Conservation (phyloP, 805 yeast species). For the Pichia californica region DNA sequence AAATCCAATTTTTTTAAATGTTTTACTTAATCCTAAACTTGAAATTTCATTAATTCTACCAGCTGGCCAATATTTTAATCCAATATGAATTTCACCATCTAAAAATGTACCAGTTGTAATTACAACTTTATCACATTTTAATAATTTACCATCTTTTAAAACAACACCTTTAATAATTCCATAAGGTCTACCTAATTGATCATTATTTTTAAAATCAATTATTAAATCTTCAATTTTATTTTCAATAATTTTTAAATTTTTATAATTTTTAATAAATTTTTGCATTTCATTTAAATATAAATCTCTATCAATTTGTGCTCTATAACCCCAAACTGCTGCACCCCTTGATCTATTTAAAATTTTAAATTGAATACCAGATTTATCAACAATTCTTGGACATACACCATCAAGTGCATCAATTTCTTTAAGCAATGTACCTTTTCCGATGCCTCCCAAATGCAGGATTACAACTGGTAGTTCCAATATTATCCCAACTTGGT, state of each 20-base stretch:
- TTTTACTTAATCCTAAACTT: constrained; percentile 79
- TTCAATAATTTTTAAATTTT: constrained; percentile 53
- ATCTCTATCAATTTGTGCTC: constrained; percentile 91
- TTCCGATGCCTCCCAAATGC: constrained; percentile 97
- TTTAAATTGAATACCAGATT: constrained; percentile 88
- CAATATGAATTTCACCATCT: constrained; percentile 92
- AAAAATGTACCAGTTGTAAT: constrained; percentile 95
- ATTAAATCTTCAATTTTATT: constrained; percentile 84
- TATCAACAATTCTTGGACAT: constrained; percentile 77
- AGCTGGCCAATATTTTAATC: constrained; percentile 71
- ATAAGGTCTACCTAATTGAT: constrained; percentile 34
- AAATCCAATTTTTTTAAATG: constrained; percentile 73
- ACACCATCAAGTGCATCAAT: constrained; percentile 97
- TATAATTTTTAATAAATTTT: constrained; percentile 45
- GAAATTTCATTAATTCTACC: constrained; percentile 94
- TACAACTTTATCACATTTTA: constrained; percentile 63
- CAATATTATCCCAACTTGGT: constrained; percentile 68
- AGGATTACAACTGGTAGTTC: constrained; percentile 96
- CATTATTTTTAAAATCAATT: constrained; percentile 33
- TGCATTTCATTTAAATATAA: constrained; percentile 81
- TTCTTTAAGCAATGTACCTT: constrained; percentile 86
- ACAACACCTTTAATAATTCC: constrained; percentile 65
- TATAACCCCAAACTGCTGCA: constrained; percentile 96
- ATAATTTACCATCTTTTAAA: constrained; percentile 55
- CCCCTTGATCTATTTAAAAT: constrained; percentile 83